Evolutionary conservation across 2,329 filamentous ascomycete species (phyloP), one percentile per base, ranked within the genome.

Genomic region (Aspergillus sojae): DNA sequence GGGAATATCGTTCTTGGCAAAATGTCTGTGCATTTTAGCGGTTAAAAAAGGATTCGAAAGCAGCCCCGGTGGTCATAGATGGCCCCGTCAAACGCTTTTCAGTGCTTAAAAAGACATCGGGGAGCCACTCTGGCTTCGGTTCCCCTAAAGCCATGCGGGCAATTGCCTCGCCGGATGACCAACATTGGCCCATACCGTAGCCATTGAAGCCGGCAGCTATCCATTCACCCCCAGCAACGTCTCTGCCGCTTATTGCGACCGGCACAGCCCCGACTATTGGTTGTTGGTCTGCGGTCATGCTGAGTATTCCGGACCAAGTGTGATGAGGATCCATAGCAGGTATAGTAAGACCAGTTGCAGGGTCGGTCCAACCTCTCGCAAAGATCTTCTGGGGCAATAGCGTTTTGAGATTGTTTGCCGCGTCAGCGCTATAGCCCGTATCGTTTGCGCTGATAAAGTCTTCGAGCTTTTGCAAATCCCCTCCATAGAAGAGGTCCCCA

Each of bases 221-320:
- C 72, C 71, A 75, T 57, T 75, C 73, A 14, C 68, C 70, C 6
- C 61, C 54, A 3, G 62, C 62, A 6, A 41, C 39, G 19, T n/a
- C 41, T 11, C 68, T 62, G 4, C 58, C 60, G 3, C 65, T 71
- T 7, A 68, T 32, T n/a, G 32, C 60, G 14, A 10, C 4, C 2
- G 67, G 65, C 28, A 74, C 7, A 10, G 11, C 30, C 0, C 85
- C 85, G 0, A 88, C 82, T 50, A 86, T 78, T 0, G 86, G 85
- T 48, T 83, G 75, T 0, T 81, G 81, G 70, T 88, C 85, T 3
- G 80, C 76, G 9, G 80, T 84, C 65, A 82, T 85, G 1, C 84
- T 85, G 83, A 86, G 87, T 65, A 87, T 84, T 2, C 85, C 85
- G 16, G 81, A 82, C 84, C 85, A 88, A 41, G 83, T 79, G 34